A percentile compares a stretch with the other conserved stretches of the same genome.
phyloP scores from a whole-genome alignment of 768 basidiomycete species.

The Zangia roseola region DNA sequence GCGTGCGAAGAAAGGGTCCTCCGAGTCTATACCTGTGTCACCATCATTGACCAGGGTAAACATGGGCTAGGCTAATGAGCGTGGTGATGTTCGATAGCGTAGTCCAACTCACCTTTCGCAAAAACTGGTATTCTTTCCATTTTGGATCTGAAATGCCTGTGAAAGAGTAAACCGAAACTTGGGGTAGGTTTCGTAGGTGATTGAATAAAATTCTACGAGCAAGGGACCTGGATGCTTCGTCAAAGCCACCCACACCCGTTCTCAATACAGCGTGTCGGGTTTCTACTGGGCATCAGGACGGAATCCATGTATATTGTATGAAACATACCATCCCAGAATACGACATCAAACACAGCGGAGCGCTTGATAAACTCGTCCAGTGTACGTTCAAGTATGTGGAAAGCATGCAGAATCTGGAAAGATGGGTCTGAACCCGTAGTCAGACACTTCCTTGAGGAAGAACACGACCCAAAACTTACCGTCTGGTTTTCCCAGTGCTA shows the following conservation, averaged over 20 bases:
- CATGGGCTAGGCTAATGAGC: constrained; percentile 53
- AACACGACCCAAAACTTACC: constrained; percentile 34
- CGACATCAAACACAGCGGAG: constrained; percentile 56
- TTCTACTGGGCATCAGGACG: constrained; percentile 31
- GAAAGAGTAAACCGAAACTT: constrained; percentile 48
- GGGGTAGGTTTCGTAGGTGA: constrained; percentile 43
- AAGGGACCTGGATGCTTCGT: constrained; percentile 46
- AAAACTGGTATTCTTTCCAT: constrained; percentile 47
- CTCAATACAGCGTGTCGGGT: constrained; percentile 42
- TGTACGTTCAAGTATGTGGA: constrained; percentile 50
- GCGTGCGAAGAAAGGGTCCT: constrained; percentile 15
- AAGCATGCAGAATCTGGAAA: constrained; percentile 66
- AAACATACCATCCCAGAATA: constrained; percentile 56
- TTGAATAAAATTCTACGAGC: constrained; percentile 51
- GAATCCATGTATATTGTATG: background rate
- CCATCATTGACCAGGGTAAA: constrained; percentile 62
- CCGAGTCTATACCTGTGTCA: constrained; percentile 23
- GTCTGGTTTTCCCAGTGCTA: constrained; percentile 49
- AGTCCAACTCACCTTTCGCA: constrained; percentile 38
- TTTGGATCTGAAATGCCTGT: constrained; percentile 40
- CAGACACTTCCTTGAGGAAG: background rate
- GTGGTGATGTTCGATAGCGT: background rate
- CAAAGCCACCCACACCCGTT: constrained; percentile 36
- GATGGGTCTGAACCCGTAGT: constrained; percentile 39
- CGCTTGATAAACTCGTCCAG: constrained; percentile 49